These are phyloP conservation scores for Fusarium marasasianum DNA, from an alignment of 2,329 filamentous ascomycete genomes.

Conservation along the genomic window DNA sequence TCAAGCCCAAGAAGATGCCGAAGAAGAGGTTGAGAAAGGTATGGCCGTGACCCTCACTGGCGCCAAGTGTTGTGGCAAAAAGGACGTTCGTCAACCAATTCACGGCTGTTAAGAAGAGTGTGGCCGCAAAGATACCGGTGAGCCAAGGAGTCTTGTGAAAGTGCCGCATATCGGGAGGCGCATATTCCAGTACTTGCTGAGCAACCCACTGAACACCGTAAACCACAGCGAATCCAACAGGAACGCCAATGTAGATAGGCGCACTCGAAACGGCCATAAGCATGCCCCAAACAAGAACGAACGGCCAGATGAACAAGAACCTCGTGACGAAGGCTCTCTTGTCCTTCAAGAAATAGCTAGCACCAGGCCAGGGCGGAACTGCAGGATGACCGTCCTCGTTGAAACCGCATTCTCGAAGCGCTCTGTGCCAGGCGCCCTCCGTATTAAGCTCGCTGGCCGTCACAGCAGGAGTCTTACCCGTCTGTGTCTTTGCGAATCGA, in stretches of 20 bases:
- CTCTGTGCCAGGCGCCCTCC: slow-evolving; percentile 80
- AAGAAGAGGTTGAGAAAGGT: slow-evolving; percentile 85
- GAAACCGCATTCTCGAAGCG: slow-evolving; percentile 85
- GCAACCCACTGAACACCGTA: slow-evolving; percentile 81
- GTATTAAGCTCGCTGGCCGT: slow-evolving; percentile 94
- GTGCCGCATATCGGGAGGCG: slow-evolving; percentile 86
- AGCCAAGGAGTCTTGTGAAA: slow-evolving; percentile 96
- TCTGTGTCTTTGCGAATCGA: slow-evolving; percentile 86
- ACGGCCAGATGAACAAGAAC: slow-evolving; percentile 92
- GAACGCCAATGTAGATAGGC: slow-evolving; percentile 79
- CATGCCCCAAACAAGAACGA: slow-evolving; percentile 76
- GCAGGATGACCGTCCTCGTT: slow-evolving; percentile 79
- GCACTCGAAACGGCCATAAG: slow-evolving; percentile 78
- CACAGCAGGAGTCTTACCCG: slow-evolving; percentile 87
- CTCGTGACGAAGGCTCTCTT: slow-evolving; percentile 80
- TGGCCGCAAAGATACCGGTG: slow-evolving; percentile 89
- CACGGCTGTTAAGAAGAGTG: slow-evolving; percentile 81
- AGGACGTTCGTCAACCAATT: slow-evolving; percentile 77
- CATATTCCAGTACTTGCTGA: slow-evolving; percentile 81
- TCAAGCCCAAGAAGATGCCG: slow-evolving; percentile 69
- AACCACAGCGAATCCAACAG: slow-evolving; percentile 70
- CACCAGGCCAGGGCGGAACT: slow-evolving; percentile 74
- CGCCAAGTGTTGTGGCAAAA: slow-evolving; percentile 33
- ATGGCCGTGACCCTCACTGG: slow-evolving; percentile 52
- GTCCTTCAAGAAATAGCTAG: slow-evolving; percentile 79